phyloP scores from a whole-genome alignment of 169 alveolate genomes.

The Babesia bigemina region DNA sequence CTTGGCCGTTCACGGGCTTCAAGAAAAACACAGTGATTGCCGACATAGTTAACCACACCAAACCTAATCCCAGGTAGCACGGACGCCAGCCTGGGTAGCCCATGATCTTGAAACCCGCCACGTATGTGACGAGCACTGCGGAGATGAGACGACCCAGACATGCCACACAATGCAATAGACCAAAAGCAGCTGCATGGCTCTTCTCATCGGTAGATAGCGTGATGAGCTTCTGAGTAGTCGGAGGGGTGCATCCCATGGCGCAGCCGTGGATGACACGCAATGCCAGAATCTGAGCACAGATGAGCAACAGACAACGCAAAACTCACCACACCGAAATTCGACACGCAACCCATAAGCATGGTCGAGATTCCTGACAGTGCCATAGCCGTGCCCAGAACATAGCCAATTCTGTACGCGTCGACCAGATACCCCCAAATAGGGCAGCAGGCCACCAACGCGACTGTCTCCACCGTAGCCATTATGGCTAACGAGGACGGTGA shows the following conservation, averaged over 20 bases:
- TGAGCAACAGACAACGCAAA: background rate
- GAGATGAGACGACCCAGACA: conserved; percentile 51
- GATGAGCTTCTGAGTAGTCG: conserved; percentile 42
- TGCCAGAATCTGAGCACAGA: conserved; percentile 21
- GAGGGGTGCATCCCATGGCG: conserved; percentile 49
- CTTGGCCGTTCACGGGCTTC: background rate
- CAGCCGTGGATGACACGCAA: conserved; percentile 55
- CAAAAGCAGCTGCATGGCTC: conserved; percentile 35
- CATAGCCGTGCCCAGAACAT: conserved; percentile 85
- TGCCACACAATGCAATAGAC: conserved; percentile 35
- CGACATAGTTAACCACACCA: conserved; percentile 6
- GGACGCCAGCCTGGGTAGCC: conserved; percentile 49
- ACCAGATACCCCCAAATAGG: conserved; percentile 90
- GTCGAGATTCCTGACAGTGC: conserved; percentile 85
- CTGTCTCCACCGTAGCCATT: conserved; percentile 83
- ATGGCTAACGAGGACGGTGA: conserved; percentile 82
- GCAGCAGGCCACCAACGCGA: conserved; percentile 81
- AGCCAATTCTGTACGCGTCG: conserved; percentile 82
- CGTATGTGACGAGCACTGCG: conserved; percentile 11
- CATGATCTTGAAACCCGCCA: background rate
- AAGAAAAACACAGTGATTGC: conserved; percentile 2
- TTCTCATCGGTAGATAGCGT: conserved; percentile 14
- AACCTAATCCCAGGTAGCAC: conserved; percentile 26
- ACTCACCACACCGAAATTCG: conserved; percentile 52
- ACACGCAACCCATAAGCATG: conserved; percentile 69